Evolutionary conservation across 1,139 yeast species (phyloP), one percentile per base, ranked within the genome.

Genomic region (Debaryomycetaceae sp.): DNA sequence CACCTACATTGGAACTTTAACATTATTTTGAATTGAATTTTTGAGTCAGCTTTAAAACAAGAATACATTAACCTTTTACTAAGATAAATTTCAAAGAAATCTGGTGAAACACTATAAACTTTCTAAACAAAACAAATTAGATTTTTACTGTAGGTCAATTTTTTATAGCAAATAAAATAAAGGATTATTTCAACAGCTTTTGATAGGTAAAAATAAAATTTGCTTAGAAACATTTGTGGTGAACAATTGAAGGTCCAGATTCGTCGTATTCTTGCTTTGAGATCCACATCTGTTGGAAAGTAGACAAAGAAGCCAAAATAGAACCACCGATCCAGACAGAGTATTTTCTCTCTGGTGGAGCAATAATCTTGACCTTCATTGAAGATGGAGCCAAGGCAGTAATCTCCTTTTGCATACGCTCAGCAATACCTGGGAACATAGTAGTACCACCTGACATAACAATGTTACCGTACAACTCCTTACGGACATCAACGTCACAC

Each of bases 311-410:
- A 62, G 99, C 97, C 78, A 93, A 86, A 69, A 93, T 93, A 63
- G 98, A 91, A 83, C 99, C 99, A 83, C 99, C 99, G 61, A 93
- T 93, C 99, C 99, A 93, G 83, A 91, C 97, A 71, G 97, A 90
- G 91, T 90, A 93, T 80, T 93, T 93, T 83, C 99, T 87, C 80
- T 93, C 98, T 63, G 98, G 98, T 62, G 98, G 97, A 73, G 99
- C 98, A 72, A 89, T 87, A 72, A 93, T 90, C 88, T 93, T 93
- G 69, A 93, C 96, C 89, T 93, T 93, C 97, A 93, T 93, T 53
- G 98, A 90, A 60, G 97, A 89, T 75, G 98, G 98, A 70, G 98
- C 98, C 80, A 93, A 86, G 65, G 97, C 97, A 63, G 98, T 89
- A 67, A 93, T 90, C 81, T 93, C 98, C 88, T 91, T 93, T 84